Conservation (phyloP, 2,329 filamentous ascomycete species). For the Graphiopsis chlorocephala region DNA sequence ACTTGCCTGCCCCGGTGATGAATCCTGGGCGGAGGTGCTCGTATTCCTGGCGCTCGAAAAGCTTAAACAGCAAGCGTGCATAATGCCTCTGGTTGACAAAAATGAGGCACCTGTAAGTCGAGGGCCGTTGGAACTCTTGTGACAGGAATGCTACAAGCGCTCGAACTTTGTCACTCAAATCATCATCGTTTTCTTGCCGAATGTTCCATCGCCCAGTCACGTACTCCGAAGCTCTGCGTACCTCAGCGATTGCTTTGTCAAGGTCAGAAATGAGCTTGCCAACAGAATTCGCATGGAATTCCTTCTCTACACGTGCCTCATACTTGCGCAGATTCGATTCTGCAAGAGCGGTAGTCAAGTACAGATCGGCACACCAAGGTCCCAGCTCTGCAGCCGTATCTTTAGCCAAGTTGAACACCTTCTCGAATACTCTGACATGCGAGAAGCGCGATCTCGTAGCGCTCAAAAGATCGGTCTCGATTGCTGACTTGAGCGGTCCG, state of each 20-base stretch:
- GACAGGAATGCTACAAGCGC: conserved; percentile 60
- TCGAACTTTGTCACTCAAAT: conserved; percentile 71
- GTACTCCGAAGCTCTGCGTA: conserved; percentile 57
- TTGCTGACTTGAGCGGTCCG: conserved; percentile 51
- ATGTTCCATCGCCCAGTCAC: conserved; percentile 21
- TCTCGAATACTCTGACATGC: conserved; percentile 52
- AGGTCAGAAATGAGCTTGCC: conserved; percentile 38
- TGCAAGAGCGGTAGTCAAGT: conserved; percentile 34
- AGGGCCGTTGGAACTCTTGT: conserved; percentile 59
- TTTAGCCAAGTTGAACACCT: conserved; percentile 59
- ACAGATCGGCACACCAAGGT: conserved; percentile 77
- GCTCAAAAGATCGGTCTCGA: conserved; percentile 64
- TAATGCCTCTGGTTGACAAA: conserved; percentile 81
- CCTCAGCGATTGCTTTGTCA: conserved; percentile 53
- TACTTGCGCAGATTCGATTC: conserved; percentile 22
- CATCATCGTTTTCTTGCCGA: conserved; percentile 17
- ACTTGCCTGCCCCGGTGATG: conserved; percentile 59
- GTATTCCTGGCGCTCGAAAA: conserved; percentile 61
- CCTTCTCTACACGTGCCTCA: conserved; percentile 25
- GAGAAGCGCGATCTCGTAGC: conserved; percentile 54
- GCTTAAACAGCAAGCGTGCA: conserved; percentile 66
- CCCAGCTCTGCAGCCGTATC: conserved; percentile 67
- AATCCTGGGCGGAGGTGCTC: conserved; percentile 59
- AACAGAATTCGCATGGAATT: conserved; percentile 35
- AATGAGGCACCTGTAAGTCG: conserved; percentile 72